Evolutionary conservation across 257 asterid genomes (phyloP), one percentile per base, ranked within the genome.

Genomic region (Leptodermis oblonga): DNA sequence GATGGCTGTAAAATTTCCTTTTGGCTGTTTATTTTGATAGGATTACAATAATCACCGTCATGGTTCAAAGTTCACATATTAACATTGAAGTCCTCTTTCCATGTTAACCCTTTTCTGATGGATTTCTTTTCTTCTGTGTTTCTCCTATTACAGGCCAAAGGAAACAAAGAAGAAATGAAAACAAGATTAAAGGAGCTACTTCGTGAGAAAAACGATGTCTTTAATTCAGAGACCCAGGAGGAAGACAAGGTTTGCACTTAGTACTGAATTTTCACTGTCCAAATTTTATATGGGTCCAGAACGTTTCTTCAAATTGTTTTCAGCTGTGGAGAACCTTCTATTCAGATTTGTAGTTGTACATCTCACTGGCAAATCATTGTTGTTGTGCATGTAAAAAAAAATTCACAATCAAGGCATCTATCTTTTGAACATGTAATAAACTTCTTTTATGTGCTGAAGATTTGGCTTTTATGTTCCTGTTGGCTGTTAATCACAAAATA

Each of bases 151-250:
- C 81, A 88, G 96, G 85, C 51, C 67, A 79, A 11, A 25, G 96
- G 85, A 30, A 90, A 89, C 83, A 90, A 84, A 78, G 97, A 93
- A 69, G 97, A 90, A 67, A 71, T 93, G 76, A 87, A 93, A 77
- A 63, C 77, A 28, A 90, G 87, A 85, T 87, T 93, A 17, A 93
- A 93, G 81, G 90, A 79, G 80, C 62, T 80, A 33, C 89, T 93
- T 62, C 96, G 96, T 28, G 95, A 84, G 75, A 93, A 89, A 76
- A 78, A 88, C 64, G 99, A 93, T 82, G 87, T 69, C 43, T 90
- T 93, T 69, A 89, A 85, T 74, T 68, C 74, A 77, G 99, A 89
- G 66, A 78, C 80, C 60, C 82, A 75, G 13, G 96, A 89, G 81
- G 97, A 87, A 73, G 99, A 93, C 87, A 88, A 86, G 97, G 99